These are phyloP conservation scores for Lactarius tabidus DNA, from an alignment of 768 basidiomycete genomes.

Conservation along the genomic window DNA sequence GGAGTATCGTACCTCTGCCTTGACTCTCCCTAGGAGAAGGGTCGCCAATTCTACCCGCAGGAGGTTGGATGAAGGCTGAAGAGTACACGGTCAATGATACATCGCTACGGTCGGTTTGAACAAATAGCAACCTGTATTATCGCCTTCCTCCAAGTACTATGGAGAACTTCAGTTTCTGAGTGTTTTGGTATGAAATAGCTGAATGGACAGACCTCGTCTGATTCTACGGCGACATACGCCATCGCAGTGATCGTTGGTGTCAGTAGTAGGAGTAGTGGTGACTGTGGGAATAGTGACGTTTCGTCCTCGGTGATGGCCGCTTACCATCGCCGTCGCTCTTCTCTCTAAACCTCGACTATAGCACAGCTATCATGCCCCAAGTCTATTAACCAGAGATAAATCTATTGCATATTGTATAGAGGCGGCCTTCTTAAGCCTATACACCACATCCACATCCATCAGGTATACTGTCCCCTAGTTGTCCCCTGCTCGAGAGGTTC, in stretches of 20 bases:
- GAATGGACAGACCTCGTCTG: conserved; percentile 55
- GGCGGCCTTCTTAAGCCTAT: background rate
- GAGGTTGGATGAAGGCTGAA: conserved; percentile 15
- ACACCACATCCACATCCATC: background rate
- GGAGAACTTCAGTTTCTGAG: background rate
- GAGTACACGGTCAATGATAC: background rate
- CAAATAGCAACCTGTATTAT: conserved; percentile 7
- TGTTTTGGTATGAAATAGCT: background rate
- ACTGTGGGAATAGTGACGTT: conserved; percentile 8
- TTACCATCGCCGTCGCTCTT: too few relatives aligned
- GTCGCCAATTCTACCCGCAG: conserved; percentile 5
- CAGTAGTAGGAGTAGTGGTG: background rate
- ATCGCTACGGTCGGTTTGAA: background rate
- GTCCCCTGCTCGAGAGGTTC: background rate
- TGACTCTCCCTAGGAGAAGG: conserved; percentile 3
- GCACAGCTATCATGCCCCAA: too few relatives aligned
- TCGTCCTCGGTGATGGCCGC: too few relatives aligned
- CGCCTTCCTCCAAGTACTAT: conserved; percentile 51
- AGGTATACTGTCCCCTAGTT: background rate
- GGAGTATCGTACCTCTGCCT: conserved; percentile 16
- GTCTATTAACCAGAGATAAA: background rate
- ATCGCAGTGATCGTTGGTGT: conserved; percentile 33
- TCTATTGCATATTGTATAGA: background rate
- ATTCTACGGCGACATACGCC: conserved; percentile 71
- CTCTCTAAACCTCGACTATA: background rate